Evolutionary conservation across 805 yeast genomes (phyloP).

Genomic region (Teunomyces funiuensis): DNA sequence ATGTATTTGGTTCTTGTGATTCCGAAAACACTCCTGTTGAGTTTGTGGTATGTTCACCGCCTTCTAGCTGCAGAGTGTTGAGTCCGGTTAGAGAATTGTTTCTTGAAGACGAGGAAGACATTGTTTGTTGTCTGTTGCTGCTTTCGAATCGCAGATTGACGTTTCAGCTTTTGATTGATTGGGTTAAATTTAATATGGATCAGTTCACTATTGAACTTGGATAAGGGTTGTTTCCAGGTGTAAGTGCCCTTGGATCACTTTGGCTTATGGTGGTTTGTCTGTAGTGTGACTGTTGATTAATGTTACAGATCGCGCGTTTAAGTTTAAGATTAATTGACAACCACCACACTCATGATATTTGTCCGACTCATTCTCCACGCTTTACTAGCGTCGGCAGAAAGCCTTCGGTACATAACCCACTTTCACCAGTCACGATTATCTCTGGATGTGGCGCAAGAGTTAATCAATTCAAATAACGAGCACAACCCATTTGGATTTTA

Average conservation of each 20-base stretch:
- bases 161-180: too few relatives aligned
- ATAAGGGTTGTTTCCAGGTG: background rate
- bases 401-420: background rate
- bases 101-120: background rate
- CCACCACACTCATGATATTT: background rate
- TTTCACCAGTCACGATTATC: background rate
- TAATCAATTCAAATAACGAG: background rate
- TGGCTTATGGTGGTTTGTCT: too few relatives aligned
- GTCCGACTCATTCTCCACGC: conserved; percentile 1
- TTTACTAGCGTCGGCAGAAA: background rate
- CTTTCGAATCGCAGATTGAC: too few relatives aligned
- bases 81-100: conserved; percentile 23
- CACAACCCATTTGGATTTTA: background rate
- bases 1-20: conserved; percentile 10
- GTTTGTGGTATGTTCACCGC: conserved; percentile 21
- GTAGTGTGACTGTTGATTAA: too few relatives aligned
- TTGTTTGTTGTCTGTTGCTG: too few relatives aligned
- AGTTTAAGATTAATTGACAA: background rate
- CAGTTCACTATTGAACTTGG: background rate
- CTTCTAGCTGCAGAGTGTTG: conserved; percentile 33
- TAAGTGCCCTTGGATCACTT: too few relatives aligned
- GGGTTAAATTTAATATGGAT: too few relatives aligned
- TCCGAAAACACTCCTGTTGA: conserved; percentile 1
- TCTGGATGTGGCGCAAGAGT: background rate
- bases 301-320: conserved; percentile 1